Evolutionary conservation across 805 yeast species (phyloP).

Genomic region (Candida easanensis): DNA sequence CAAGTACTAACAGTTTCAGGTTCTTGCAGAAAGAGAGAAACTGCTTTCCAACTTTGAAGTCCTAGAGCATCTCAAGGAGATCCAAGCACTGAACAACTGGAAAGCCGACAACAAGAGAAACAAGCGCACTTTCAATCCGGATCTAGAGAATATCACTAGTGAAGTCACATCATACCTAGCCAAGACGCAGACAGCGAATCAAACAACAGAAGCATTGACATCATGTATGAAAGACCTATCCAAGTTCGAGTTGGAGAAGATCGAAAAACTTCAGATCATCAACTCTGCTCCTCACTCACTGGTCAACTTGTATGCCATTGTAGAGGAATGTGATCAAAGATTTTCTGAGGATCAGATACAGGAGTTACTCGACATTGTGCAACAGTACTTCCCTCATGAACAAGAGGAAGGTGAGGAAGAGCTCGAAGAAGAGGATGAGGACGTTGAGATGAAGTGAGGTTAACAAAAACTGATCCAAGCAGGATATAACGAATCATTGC

Average conservation of each 20-base stretch:
- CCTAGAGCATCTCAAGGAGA: slow-evolving; percentile 42
- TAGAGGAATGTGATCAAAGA: slow-evolving; percentile 91
- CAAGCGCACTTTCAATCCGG: slow-evolving; percentile 32
- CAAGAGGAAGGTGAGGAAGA: slow-evolving; percentile 14
- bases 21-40: slow-evolving; percentile 46
- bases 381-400: slow-evolving; percentile 46
- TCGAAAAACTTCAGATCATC: slow-evolving; percentile 80
- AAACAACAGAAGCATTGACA: slow-evolving; percentile 28
- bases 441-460: slow-evolving; percentile 7
- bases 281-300: slow-evolving; percentile 77
- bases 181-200: slow-evolving; percentile 20
- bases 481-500: too few relatives aligned
- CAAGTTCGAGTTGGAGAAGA: slow-evolving; percentile 62
- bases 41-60: slow-evolving; percentile 60
- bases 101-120: slow-evolving; percentile 20
- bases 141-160: slow-evolving; percentile 33
- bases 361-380: slow-evolving; percentile 53
- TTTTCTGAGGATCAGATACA: slow-evolving; percentile 67
- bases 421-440: slow-evolving; percentile 12
- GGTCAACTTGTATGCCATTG: slow-evolving; percentile 74
- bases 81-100: slow-evolving; percentile 39
- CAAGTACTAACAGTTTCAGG: slow-evolving; percentile 12
- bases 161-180: slow-evolving; percentile 27
- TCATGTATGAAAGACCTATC: slow-evolving; percentile 30
- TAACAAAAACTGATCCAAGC: too few relatives aligned